Percentiles rank a stretch among this genome's conserved stretches.
Conservation (phyloP, 2,329 filamentous ascomycete species). For the Fusarium floridanum region DNA sequence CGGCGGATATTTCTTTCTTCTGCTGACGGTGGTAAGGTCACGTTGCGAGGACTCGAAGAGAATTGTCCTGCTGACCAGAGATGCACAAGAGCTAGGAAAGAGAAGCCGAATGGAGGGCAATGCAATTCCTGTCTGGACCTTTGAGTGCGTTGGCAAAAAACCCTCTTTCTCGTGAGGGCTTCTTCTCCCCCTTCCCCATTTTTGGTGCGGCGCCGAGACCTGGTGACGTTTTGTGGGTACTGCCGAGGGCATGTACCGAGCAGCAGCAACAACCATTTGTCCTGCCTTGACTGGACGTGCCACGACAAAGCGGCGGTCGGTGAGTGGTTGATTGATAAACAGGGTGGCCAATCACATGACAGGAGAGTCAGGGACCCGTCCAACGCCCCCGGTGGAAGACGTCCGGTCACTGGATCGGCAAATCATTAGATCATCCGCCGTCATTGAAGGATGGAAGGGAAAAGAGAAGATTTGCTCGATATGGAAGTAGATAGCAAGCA, state of each 20-base stretch:
- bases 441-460: constrained; percentile 29
- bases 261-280: constrained; percentile 11
- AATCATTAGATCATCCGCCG: constrained; percentile 38
- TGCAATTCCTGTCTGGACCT: background rate
- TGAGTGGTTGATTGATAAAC: constrained; percentile 43
- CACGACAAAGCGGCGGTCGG: constrained; percentile 18
- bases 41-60: too few relatives aligned
- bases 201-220: constrained; percentile 1
- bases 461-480: constrained; percentile 12
- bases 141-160: background rate
- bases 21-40: background rate
- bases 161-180: background rate
- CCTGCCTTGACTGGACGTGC: constrained; percentile 15
- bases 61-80: background rate
- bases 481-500: constrained; percentile 21
- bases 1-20: constrained; percentile 2
- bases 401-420: constrained; percentile 41
- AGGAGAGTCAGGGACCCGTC: background rate
- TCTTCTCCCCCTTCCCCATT: background rate
- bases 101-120: constrained; percentile 3
- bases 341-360: constrained; percentile 23
- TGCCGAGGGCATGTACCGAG: constrained; percentile 24
- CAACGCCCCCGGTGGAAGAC: background rate
- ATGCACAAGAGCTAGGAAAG: constrained; percentile 1
- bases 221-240: constrained; percentile 17